Conservation (phyloP, 495 filamentous ascomycete species). For the Xylaria bambusicola region DNA sequence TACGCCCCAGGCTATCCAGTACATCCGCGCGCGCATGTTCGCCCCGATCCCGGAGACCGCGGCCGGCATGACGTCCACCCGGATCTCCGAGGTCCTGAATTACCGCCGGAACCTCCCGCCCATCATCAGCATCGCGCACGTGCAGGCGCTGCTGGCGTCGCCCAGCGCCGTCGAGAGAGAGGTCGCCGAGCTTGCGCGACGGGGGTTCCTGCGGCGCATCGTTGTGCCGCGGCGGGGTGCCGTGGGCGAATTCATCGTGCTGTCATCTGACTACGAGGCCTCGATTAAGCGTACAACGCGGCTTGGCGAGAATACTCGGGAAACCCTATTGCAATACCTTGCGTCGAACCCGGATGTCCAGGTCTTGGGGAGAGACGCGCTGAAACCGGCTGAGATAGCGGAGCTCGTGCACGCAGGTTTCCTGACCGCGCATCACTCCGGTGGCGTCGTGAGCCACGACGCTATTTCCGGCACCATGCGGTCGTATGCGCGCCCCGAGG, state of each 20-base stretch:
- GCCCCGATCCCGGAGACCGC: constrained; percentile 61
- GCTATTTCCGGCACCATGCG: constrained; percentile 37
- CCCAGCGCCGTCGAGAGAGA: constrained; percentile 75
- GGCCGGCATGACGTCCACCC: constrained; percentile 72
- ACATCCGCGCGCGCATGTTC: constrained; percentile 68
- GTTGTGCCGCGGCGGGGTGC: constrained; percentile 66
- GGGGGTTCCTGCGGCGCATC: constrained; percentile 65
- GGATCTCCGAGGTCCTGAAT: constrained; percentile 70
- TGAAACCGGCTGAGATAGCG: constrained; percentile 55
- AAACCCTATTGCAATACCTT: constrained; percentile 60
- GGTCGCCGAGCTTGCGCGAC: constrained; percentile 61
- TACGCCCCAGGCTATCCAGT: constrained; percentile 64
- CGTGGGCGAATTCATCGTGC: constrained; percentile 71
- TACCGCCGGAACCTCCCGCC: constrained; percentile 67
- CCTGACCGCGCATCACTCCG: constrained; percentile 57
- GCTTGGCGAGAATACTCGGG: constrained; percentile 55
- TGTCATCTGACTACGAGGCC: constrained; percentile 62
- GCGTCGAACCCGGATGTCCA: constrained; percentile 54
- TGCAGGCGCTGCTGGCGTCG: constrained; percentile 65
- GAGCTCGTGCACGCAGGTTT: constrained; percentile 72
- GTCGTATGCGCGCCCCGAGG: constrained; percentile 53
- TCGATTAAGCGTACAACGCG: constrained; percentile 48
- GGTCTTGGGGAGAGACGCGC: constrained; percentile 47
- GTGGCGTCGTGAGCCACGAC: constrained; percentile 47
- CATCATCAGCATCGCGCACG: constrained; percentile 68